These are phyloP conservation scores for Russula olivacea DNA, from an alignment of 768 basidiomycete species.

Conservation along the genomic window DNA sequence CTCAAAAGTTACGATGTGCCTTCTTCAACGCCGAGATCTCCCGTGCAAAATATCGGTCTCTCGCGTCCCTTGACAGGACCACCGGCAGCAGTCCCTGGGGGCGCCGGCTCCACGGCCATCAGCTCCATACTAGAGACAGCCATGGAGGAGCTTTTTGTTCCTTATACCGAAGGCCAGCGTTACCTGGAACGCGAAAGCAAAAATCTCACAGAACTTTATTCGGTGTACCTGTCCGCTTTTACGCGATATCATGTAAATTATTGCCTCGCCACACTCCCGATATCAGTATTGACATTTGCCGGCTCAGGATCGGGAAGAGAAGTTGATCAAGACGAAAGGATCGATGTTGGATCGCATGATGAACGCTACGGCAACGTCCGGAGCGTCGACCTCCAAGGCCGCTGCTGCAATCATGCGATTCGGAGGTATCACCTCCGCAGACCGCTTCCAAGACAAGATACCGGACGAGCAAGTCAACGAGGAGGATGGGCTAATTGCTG, in stretches of 20 bases:
- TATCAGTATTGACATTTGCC: background rate
- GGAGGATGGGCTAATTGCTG: conserved; percentile 73
- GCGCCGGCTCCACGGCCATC: conserved; percentile 49
- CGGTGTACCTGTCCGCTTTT: conserved; percentile 62
- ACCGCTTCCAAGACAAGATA: conserved; percentile 44
- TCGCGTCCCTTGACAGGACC: conserved; percentile 45
- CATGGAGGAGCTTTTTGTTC: conserved; percentile 93
- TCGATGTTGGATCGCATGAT: conserved; percentile 90
- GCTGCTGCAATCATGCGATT: conserved; percentile 87
- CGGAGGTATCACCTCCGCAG: conserved; percentile 60
- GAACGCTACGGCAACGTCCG: conserved; percentile 60
- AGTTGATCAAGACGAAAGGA: conserved; percentile 58
- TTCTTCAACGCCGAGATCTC: conserved; percentile 55
- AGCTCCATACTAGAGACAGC: conserved; percentile 89
- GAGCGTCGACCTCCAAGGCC: conserved; percentile 64
- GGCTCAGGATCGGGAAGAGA: conserved; percentile 38
- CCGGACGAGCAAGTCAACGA: conserved; percentile 69
- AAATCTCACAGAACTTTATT: conserved; percentile 74
- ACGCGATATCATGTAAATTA: conserved; percentile 77
- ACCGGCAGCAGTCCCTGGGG: conserved; percentile 37
- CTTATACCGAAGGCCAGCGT: conserved; percentile 85
- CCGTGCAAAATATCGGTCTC: conserved; percentile 58
- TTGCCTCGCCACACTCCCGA: conserved; percentile 27
- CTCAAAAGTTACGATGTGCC: conserved; percentile 87
- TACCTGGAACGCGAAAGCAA: conserved; percentile 91